Conservation (phyloP, 129 eudicot species). For the Flaveria sonorensis region DNA sequence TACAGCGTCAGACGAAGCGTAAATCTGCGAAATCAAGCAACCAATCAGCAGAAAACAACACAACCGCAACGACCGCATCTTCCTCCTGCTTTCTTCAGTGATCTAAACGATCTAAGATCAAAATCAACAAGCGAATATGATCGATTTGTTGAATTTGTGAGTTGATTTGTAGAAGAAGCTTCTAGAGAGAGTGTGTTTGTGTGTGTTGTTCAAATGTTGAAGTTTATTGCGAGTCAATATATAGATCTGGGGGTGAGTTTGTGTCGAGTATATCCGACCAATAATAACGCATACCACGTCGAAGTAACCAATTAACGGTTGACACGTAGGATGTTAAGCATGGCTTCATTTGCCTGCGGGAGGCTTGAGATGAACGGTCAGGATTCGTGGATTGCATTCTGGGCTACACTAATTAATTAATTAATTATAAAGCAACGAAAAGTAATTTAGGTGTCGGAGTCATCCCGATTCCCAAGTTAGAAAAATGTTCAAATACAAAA, state of each 20-base stretch:
- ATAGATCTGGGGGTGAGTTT: slow-evolving; percentile 39
- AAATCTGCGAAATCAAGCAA: slow-evolving; percentile 56
- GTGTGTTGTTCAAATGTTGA: neutral
- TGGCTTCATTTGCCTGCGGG: neutral
- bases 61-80: slow-evolving; percentile 36
- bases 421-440: too few species aligned
- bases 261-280: slow-evolving; percentile 60
- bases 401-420: neutral
- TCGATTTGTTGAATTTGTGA: neutral
- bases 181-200: slow-evolving; percentile 9
- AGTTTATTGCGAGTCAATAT: slow-evolving; percentile 10
- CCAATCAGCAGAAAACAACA: slow-evolving; percentile 46
- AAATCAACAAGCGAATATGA: slow-evolving; percentile 10
- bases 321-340: slow-evolving; percentile 41
- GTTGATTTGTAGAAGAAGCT: slow-evolving; percentile 23
- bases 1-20: slow-evolving; percentile 74
- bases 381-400: slow-evolving; percentile 30
- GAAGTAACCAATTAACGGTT: slow-evolving; percentile 30
- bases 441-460: too few species aligned
- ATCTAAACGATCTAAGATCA: neutral
- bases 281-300: slow-evolving; percentile 54
- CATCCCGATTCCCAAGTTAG: too few species aligned
- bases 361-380: slow-evolving; percentile 33
- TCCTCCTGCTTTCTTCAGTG: slow-evolving; percentile 50
- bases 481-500: too few species aligned